A percentile compares a stretch with the other conserved stretches of the same genome.
These are phyloP conservation scores for Coemansia sp. DNA, from an alignment of 371 early-diverging fungal species.

Conservation along the genomic window DNA sequence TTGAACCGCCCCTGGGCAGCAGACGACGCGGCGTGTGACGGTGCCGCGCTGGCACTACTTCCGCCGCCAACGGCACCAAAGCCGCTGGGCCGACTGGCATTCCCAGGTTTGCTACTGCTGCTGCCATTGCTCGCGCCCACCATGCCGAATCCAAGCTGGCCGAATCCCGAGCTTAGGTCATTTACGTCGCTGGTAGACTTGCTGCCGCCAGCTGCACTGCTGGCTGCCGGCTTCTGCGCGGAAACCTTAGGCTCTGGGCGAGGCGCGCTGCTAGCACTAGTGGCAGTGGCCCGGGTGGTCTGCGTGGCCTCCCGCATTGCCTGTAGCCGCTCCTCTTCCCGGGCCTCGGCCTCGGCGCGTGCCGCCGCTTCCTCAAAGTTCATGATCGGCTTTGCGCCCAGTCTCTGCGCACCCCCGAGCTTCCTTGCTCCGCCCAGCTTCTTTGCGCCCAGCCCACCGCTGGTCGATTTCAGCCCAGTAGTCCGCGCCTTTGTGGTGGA, in stretches of 20 bases:
- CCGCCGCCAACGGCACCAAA: constrained; percentile 30
- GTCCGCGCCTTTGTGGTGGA: constrained; percentile 25
- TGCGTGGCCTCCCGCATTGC: constrained; percentile 33
- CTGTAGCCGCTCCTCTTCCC: constrained; percentile 52
- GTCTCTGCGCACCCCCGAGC: constrained; percentile 62
- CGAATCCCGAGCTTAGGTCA: constrained; percentile 81
- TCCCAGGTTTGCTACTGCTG: neutral
- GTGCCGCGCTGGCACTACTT: neutral
- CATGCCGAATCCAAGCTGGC: constrained; percentile 71
- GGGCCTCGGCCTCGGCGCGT: constrained; percentile 82
- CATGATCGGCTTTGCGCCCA: constrained; percentile 78
- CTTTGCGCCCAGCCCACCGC: constrained; percentile 36
- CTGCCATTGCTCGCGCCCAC: constrained; percentile 7
- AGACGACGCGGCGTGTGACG: neutral
- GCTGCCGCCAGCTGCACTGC: neutral
- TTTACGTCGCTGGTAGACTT: constrained; percentile 58
- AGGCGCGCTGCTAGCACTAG: neutral
- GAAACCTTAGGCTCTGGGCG: neutral
- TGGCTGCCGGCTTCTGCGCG: neutral
- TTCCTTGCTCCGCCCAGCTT: constrained; percentile 42
- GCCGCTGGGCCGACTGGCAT: constrained; percentile 11
- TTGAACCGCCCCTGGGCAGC: constrained; percentile 11
- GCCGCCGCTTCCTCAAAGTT: constrained; percentile 94
- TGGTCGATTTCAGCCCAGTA: constrained; percentile 30
- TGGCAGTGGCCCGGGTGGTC: neutral